Conservation (phyloP, 2,329 filamentous ascomycete species). For the Fusarium udum region DNA sequence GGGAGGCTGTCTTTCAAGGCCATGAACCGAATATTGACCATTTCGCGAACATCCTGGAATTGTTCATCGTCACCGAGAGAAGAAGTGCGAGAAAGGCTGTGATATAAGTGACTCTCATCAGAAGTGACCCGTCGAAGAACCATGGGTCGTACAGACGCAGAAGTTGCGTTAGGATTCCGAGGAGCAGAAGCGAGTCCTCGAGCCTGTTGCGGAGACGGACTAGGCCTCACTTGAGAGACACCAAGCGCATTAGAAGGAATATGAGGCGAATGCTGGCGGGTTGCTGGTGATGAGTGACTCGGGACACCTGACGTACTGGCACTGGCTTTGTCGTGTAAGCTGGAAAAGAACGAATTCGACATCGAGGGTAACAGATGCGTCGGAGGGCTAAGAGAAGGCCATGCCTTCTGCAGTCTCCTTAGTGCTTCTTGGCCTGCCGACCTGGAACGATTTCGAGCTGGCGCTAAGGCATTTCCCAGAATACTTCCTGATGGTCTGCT, state of each 20-base stretch:
- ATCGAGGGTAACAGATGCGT: slow-evolving; percentile 53
- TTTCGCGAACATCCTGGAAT: slow-evolving; percentile 82
- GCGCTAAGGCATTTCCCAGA: slow-evolving; percentile 59
- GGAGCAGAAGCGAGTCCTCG: slow-evolving; percentile 4
- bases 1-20: slow-evolving; percentile 89
- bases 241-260: slow-evolving; percentile 1
- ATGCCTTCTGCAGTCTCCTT: slow-evolving; percentile 64
- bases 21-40: slow-evolving; percentile 89
- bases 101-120: slow-evolving; percentile 81
- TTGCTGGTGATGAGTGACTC: slow-evolving; percentile 8
- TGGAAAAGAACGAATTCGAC: slow-evolving; percentile 53
- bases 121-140: slow-evolving; percentile 49
- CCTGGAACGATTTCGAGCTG: slow-evolving; percentile 59
- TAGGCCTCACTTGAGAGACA: slow-evolving; percentile 18
- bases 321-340: slow-evolving; percentile 46
- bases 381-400: slow-evolving; percentile 59
- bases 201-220: slow-evolving; percentile 18
- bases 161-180: background rate
- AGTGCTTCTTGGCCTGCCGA: slow-evolving; percentile 67
- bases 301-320: background rate
- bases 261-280: slow-evolving; percentile 1
- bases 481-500: slow-evolving; percentile 44
- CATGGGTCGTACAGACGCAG: slow-evolving; percentile 36
- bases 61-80: slow-evolving; percentile 85
- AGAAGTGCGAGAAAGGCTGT: slow-evolving; percentile 79